These are phyloP conservation scores for Globisporangium abappressorium DNA, from an alignment of 352 stramenopile species.

Conservation along the genomic window DNA sequence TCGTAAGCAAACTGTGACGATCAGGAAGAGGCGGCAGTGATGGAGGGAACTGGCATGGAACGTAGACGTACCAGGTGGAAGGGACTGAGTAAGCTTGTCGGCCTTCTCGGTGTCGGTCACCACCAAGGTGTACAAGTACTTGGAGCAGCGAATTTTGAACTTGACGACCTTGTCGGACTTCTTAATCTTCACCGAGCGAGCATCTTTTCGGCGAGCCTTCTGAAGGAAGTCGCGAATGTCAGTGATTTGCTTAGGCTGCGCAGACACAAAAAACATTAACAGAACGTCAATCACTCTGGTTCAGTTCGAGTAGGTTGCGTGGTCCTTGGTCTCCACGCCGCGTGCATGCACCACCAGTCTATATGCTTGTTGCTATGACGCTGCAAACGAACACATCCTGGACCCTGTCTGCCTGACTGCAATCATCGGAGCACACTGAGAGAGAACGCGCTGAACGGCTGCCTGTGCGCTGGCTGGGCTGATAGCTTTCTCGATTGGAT, in stretches of 20 bases:
- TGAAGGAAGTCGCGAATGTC: constrained; percentile 99
- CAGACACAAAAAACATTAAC: constrained; percentile 4
- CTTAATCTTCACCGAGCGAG: constrained; percentile 99
- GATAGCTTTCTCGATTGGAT: background rate
- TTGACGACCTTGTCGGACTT: constrained; percentile 97
- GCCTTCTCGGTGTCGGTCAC: constrained; percentile 99
- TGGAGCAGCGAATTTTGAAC: constrained; percentile 99
- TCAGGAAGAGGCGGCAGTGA: background rate
- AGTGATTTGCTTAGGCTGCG: constrained; percentile 98
- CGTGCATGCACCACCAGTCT: background rate
- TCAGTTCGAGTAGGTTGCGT: background rate
- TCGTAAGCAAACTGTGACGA: background rate
- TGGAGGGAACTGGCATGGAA: no score
- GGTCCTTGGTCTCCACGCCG: background rate
- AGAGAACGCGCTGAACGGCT: background rate
- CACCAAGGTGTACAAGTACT: constrained; percentile 98
- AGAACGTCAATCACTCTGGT: background rate
- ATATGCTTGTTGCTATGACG: no score
- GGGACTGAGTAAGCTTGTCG: constrained; percentile 99
- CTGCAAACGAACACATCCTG: background rate
- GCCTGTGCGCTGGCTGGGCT: background rate
- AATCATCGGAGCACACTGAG: background rate
- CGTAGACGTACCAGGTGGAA: constrained; percentile 90
- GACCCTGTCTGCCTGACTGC: background rate
- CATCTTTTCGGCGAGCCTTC: constrained; percentile 97